phyloP scores from a whole-genome alignment of 306 rosid species.

The Acacia acuminata region DNA sequence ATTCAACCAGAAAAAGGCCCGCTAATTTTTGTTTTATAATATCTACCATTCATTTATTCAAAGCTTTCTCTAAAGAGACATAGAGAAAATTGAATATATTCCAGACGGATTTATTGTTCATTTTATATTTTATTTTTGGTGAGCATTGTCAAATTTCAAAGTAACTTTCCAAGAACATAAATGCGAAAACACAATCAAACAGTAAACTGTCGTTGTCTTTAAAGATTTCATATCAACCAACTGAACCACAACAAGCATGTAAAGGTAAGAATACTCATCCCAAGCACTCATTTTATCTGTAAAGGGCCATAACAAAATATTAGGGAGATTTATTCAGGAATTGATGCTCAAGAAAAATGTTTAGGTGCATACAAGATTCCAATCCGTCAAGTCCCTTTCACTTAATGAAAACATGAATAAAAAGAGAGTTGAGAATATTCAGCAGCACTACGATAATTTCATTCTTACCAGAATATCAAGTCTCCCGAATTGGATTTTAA shows the following conservation, averaged over 20 bases:
- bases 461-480: conserved; percentile 51
- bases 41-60: neutral
- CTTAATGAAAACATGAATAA: neutral
- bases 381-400: neutral
- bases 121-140: too few species aligned
- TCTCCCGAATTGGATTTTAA: conserved; percentile 37
- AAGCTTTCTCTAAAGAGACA: too few species aligned
- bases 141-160: neutral
- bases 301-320: neutral
- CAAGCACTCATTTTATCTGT: neutral
- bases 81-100: too few species aligned
- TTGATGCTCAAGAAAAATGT: neutral
- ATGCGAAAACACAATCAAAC: neutral
- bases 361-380: neutral
- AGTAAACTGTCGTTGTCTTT: neutral
- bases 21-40: neutral
- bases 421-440: conserved; percentile 5
- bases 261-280: neutral
- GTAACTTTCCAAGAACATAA: too few species aligned
- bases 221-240: neutral
- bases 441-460: neutral
- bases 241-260: neutral
- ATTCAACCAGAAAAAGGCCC: neutral
- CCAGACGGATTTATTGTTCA: too few species aligned
- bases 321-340: neutral